A percentile compares a stretch with the other conserved stretches of the same genome.
phyloP scores from a whole-genome alignment of 805 yeast genomes.

The Wickerhamomyces hampshirensis region DNA sequence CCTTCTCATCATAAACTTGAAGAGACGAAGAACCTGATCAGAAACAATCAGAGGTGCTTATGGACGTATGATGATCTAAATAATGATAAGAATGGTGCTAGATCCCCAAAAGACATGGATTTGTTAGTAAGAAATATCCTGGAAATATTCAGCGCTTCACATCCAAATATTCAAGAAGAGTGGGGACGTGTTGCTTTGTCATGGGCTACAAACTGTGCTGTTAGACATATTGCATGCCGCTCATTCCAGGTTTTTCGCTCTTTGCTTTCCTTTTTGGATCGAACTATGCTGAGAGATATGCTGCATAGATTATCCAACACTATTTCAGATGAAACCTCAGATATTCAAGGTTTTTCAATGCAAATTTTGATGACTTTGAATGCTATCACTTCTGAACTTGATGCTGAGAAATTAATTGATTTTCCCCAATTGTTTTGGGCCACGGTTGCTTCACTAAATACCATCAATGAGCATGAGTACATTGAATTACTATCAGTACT shows the following conservation, averaged over 20 bases:
- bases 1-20: conserved; percentile 48
- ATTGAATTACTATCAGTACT: conserved; percentile 81
- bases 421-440: conserved; percentile 97
- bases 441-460: conserved; percentile 82
- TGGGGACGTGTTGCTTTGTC: conserved; percentile 82
- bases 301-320: conserved; percentile 89
- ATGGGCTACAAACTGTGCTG: conserved; percentile 98
- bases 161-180: conserved; percentile 57
- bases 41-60: conserved; percentile 42
- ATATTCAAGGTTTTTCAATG: conserved; percentile 95
- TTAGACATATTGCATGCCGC: conserved; percentile 93
- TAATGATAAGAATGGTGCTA: conserved; percentile 70
- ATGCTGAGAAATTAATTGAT: conserved; percentile 70
- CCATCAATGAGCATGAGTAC: conserved; percentile 90
- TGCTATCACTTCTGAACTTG: conserved; percentile 84
- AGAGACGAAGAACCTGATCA: conserved; percentile 51
- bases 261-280: conserved; percentile 74
- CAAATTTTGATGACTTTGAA: conserved; percentile 94
- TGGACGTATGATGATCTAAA: conserved; percentile 90
- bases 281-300: conserved; percentile 88
- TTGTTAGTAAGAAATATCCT: conserved; percentile 58
- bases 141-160: conserved; percentile 44
- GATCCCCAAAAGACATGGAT: conserved; percentile 87
- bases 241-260: conserved; percentile 92
- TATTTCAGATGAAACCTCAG: conserved; percentile 80